phyloP scores from a whole-genome alignment of 2,329 filamentous ascomycete species.

The Hymenotorrendiella dingleyae region DNA sequence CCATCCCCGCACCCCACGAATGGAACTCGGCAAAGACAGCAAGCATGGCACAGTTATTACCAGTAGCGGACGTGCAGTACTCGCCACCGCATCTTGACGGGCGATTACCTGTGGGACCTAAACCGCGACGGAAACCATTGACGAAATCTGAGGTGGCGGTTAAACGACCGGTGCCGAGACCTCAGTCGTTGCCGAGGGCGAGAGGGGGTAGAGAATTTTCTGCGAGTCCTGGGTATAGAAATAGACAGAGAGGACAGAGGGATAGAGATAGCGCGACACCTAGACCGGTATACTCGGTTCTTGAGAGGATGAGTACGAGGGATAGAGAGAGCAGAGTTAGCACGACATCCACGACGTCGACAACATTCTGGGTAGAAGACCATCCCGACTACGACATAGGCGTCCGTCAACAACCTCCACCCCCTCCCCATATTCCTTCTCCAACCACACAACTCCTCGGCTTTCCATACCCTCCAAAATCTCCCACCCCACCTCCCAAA shows the following conservation, averaged over 20 bases:
- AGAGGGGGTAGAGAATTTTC: neutral
- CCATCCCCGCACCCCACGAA: slow-evolving; percentile 19
- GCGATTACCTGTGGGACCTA: slow-evolving; percentile 9
- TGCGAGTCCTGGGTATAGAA: neutral
- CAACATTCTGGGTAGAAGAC: neutral
- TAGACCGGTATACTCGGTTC: too few relatives aligned
- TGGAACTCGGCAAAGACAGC: slow-evolving; percentile 17
- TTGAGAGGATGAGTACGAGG: too few relatives aligned
- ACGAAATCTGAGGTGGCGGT: too few relatives aligned
- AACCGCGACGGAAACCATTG: slow-evolving; percentile 8
- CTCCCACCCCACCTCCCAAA: neutral
- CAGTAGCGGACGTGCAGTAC: slow-evolving; percentile 14
- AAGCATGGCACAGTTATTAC: slow-evolving; percentile 15
- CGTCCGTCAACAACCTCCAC: neutral
- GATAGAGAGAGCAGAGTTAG: slow-evolving; percentile 15
- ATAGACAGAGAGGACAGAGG: neutral
- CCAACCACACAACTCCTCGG: neutral
- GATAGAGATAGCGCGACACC: too few relatives aligned
- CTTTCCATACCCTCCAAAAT: neutral
- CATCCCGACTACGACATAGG: neutral
- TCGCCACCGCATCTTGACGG: slow-evolving; percentile 12
- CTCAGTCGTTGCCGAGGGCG: slow-evolving; percentile 10
- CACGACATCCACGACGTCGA: slow-evolving; percentile 20
- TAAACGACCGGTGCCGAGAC: too few relatives aligned
- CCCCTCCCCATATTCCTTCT: neutral